Base-by-base conservation (phyloP, 2,329 filamentous ascomycete genomes). In the Dichotomopilus funicola region DNA sequence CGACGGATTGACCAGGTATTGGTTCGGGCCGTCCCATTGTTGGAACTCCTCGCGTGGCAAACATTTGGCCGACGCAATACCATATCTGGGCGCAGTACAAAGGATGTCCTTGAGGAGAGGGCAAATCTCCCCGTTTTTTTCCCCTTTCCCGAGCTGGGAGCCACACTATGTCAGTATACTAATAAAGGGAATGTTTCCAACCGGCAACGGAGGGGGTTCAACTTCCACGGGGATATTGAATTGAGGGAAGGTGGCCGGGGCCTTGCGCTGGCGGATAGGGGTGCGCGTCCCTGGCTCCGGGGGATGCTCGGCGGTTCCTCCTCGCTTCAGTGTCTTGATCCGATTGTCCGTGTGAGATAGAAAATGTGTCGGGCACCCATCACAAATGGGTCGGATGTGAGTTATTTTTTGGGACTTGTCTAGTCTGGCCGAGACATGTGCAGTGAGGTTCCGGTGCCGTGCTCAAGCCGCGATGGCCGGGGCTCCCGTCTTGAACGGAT, bases 21-120 rank as follows among this genome's bases (percentile, higher is more conserved):
- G 19, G 19, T 27, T 27, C 55, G 55, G 51, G 55, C 55, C 55
- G 55, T 53, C 51, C 55, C 55, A 53, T 49, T n/a, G 40, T 44
- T 56, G 54, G 54, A 46, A 53, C 46, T 36, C 45, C 45, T 49
- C 19, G 19, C 19, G 42, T 36, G 52, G 46, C 47, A 6, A 34
- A 35, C 47, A n/a, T 50, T 46, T 50, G 34, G 41, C 47, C 13
- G 41, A 31, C 33, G 33, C 8, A n/a, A 3, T 34, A 9, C 35
- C 13, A 19, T n/a, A 8, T n/a, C 33, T 11, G 10, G 36, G 19
- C 36, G 13, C 36, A 45, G 6, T 7, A 6, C 5, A 33, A 11
- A 38, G 45, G 43, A n/a, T 38, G 46, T 51, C 53, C 37, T 40
- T 40, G 37, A 9, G 12, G 37, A 9, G 37, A 40, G 37, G 19